Base-by-base conservation (phyloP, 345 rosid species). In the Arabidopsis arenosa region DNA sequence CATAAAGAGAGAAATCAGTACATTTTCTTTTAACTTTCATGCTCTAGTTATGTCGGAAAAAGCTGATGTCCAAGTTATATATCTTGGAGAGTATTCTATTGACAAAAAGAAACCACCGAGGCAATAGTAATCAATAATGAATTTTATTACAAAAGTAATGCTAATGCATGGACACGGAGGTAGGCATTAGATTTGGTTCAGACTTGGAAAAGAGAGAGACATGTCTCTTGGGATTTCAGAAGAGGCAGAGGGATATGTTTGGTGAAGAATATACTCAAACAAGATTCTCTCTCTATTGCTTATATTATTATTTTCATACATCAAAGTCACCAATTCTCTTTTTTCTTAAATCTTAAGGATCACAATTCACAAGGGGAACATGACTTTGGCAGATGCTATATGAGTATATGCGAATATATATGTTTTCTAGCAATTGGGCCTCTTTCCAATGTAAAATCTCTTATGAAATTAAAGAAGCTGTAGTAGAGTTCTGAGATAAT, bases 201-300 rank as follows among this genome's bases (percentile, higher is more conserved):
- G 23, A 36, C 41, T 8, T 18, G 37, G 1, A 15, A 32, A 32
- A 14, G 36, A 54, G 8, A 49, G 63, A 52, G 41, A 28, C 32
- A 32, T 66, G 77, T 68, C 83, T 60, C 72, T 70, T 77, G 80
- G 66, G 61, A 45, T 47, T 12, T 63, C 53, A 70, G 66, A 70
- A 63, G 72, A 71, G 76, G 72, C 67, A 55, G 70, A 61, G 54
- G 56, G 13, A 17, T 30, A 33, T 48, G 11, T 47, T 39, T 28
- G 17, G 23, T 21, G 51, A 48, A 64, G 60, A 48, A 77, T 77
- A 71, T 63, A 35, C 77, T 41, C 8, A 43, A 66, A 47, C 6
- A 74, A 32, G 56, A 63, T 82, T 39, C 62, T 68, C 56, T 68
- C 63, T 68, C 67, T 51, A 6, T 68, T 40, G 1, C 4, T 66